Percentiles rank a stretch among this genome's conserved stretches.
Evolutionary conservation across 164 flowering plant species (phyloP).

Genomic region (Brasenia schreberi): DNA sequence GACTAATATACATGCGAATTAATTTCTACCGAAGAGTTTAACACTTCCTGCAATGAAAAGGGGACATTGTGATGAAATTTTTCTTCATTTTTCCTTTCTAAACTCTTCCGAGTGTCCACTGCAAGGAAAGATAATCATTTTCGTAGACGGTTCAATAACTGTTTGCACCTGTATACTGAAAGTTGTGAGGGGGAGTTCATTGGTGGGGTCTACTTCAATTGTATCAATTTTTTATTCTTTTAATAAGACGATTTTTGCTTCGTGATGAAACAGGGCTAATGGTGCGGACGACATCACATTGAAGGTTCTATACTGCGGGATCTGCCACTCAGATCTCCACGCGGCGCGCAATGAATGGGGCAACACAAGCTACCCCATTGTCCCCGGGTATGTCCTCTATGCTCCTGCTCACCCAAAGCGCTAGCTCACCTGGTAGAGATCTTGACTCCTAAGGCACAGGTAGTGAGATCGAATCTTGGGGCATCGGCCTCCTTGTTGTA

Average conservation of each 20-base stretch:
- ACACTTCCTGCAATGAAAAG: too few relatives aligned
- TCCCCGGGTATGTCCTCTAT: constrained; percentile 8
- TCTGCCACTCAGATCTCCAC: constrained; percentile 21
- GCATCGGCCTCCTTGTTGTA: not conserved
- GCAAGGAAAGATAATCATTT: too few relatives aligned
- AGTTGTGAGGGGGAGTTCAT: not conserved
- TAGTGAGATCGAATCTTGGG: not conserved
- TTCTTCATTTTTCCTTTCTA: too few relatives aligned
- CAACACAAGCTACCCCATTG: constrained; percentile 8
- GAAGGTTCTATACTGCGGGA: constrained; percentile 15
- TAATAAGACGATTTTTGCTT: not conserved
- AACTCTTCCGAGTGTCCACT: too few relatives aligned
- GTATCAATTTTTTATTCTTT: not conserved
- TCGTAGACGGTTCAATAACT: not conserved
- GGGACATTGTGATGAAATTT: too few relatives aligned
- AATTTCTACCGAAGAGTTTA: too few relatives aligned
- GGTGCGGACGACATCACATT: constrained; percentile 15
- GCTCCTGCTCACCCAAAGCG: not conserved
- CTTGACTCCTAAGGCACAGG: not conserved
- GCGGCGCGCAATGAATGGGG: constrained; percentile 12
- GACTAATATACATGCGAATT: too few relatives aligned
- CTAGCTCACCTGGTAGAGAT: not conserved
- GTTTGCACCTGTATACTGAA: not conserved
- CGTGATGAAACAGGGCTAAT: constrained; percentile 5
- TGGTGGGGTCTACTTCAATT: not conserved